Evolutionary conservation across 345 rosid species (phyloP), one percentile per base, ranked within the genome.

Genomic region (Rhizophora mangle): DNA sequence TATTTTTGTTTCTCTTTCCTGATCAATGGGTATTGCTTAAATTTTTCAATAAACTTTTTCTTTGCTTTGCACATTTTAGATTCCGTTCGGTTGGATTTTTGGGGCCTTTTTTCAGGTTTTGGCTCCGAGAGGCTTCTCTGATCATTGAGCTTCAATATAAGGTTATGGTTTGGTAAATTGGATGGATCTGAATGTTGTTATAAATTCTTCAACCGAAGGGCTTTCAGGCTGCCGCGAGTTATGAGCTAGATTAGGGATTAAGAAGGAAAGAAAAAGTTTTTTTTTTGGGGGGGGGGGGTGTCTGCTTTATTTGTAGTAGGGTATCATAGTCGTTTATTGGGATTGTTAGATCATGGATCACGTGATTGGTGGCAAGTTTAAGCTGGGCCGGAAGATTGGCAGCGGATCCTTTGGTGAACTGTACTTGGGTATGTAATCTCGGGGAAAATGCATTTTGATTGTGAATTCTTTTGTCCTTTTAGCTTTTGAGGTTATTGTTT

Each of bases 371-470:
- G 93, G 89, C 27, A 93, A 89, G 71, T 93, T 80, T 76, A 93
- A 85, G 92, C 86, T 93, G 36, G 98, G 98, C 27, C 78, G 96
- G 63, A 93, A 93, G 89, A 90, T 93, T 69, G 98, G 97, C 47
- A 87, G 97, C 70, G 98, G 98, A 76, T 91, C 96, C 5, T 91
- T 93, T 60, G 98, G 98, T 57, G 97, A 93, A 76, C 85, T 94
- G 47, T 89, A 83, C 80, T 71, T 91, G 73, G 97, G 98, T 93
- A 82, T 52, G 60, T 37, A 55, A 19, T 36, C 63, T 68, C 43
- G 2, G 32, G 58, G 51, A 30, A 53, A 34, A 34, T 57, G 7
- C 49, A 43, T 43, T 62, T 51, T 27, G 49, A 22, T 65, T 37
- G 22, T 62, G 30, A 13, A 4, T 54, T 32, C 8, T n/a, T 36